Base-by-base conservation (phyloP, 2,329 filamentous ascomycete genomes). In the Scedosporium boydii region DNA sequence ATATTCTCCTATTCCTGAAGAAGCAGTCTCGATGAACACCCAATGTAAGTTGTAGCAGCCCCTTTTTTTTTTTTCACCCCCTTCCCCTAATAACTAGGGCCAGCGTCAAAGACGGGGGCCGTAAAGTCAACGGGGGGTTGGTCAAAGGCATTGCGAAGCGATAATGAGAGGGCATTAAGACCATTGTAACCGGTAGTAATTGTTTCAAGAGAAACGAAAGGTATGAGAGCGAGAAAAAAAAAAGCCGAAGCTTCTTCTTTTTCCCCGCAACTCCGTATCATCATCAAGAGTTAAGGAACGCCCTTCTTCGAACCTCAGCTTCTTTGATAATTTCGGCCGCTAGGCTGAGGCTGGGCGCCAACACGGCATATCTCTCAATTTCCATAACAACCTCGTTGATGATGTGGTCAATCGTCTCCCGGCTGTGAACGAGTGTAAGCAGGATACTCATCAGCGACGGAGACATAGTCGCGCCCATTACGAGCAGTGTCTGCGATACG, bases 401-500 rank as follows among this genome's bases (percentile, higher is more conserved):
- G 68, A 93, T 91, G 63, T 84, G 81, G 72, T 93, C 88, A 67
- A 93, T 83, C 42, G 86, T 79, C 65, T 85, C 81, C 61, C 80
- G 77, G 65, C 81, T 79, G 34, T 82, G 78, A 3, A 86, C 79
- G 26, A 87, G 70, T 2, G 77, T 79, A 58, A 82, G 65, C 71
- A 93, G 78, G 48, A 93, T 85, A 59, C 78, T 81, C 26, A 84
- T 85, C 3, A 93, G 82, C 4, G 87, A 87, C 1, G 87, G 86
- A 7, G 87, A 92, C 85, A 93, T 90, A 16, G 88, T 91, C 16
- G 90, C 89, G 6, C 89, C 90, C 90, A 95, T 93, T 41, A 95
- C 84, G 53, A 95, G 79, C 16, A 95, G 78, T 1, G 88, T 89
- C 73, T 95, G 90, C 5, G 89, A 91, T 23, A 93, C 88, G 70